Conservation (phyloP, 179 eudicot genomes). For the Spergularia azorica region DNA sequence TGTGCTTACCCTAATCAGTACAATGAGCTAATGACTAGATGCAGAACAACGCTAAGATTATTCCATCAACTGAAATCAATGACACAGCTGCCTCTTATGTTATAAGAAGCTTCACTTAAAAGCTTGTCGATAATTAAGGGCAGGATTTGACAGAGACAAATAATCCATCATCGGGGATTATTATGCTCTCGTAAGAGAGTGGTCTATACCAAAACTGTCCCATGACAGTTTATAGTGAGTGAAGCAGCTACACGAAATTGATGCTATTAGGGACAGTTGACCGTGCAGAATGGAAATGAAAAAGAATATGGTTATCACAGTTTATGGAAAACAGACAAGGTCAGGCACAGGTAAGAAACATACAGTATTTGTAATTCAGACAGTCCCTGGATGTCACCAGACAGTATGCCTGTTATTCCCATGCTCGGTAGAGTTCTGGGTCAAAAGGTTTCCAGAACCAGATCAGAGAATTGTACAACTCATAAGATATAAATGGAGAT, state of each 20-base stretch:
- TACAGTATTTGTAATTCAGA: slow-evolving; percentile 66
- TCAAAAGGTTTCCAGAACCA: slow-evolving; percentile 18
- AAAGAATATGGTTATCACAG: not conserved
- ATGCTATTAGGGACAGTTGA: not conserved
- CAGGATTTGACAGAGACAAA: not conserved
- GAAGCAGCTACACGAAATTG: not conserved
- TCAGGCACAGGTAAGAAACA: slow-evolving; percentile 24
- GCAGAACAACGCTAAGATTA: not conserved
- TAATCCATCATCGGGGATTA: not conserved
- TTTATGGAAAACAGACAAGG: not conserved
- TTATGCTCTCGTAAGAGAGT: not conserved
- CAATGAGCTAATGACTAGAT: not conserved
- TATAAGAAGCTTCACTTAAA: not conserved
- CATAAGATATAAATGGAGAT: not conserved
- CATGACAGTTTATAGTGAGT: not conserved
- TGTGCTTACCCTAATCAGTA: not conserved
- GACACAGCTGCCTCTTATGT: not conserved
- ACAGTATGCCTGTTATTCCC: slow-evolving; percentile 58
- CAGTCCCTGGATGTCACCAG: slow-evolving; percentile 58
- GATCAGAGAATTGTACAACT: slow-evolving; percentile 11
- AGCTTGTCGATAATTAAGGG: not conserved
- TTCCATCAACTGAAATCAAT: not conserved
- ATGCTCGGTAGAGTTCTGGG: slow-evolving; percentile 62
- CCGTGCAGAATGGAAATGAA: too few species aligned
- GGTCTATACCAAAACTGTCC: not conserved